Conservation (phyloP, 306 rosid species). For the Crataegus laevigata region DNA sequence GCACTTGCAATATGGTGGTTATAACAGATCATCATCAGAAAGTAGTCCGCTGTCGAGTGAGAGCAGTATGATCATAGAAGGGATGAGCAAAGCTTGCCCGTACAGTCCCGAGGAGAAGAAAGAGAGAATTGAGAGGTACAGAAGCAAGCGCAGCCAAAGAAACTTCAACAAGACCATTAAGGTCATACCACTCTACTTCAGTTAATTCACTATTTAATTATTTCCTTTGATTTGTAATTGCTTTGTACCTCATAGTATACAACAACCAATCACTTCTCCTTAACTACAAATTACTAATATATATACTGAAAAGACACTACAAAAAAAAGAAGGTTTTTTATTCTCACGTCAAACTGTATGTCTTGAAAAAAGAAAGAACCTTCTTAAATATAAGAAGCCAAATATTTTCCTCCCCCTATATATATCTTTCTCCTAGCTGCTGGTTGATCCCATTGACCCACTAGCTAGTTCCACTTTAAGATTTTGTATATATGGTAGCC, state of each 20-base stretch:
- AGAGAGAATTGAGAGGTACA: constrained; percentile 73
- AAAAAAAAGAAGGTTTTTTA: too few relatives aligned
- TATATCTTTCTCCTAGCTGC: background rate
- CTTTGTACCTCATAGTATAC: background rate
- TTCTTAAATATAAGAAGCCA: too few relatives aligned
- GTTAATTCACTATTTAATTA: background rate
- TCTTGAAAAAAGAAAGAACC: background rate
- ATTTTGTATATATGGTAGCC: background rate
- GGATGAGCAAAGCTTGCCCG: constrained; percentile 64
- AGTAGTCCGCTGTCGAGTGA: constrained; percentile 61
- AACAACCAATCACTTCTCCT: too few relatives aligned
- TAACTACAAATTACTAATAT: background rate
- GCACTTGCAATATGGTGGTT: constrained; percentile 24
- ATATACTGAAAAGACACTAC: background rate
- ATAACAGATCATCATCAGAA: constrained; percentile 27
- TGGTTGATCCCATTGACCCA: background rate
- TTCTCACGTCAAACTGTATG: background rate
- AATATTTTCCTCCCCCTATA: too few relatives aligned
- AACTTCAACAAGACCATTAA: constrained; percentile 92
- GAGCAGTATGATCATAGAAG: constrained; percentile 76
- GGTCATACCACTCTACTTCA: constrained; percentile 28
- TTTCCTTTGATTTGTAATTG: background rate
- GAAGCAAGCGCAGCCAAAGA: constrained; percentile 68
- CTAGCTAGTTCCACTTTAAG: background rate
- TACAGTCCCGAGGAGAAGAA: constrained; percentile 87